These are phyloP conservation scores for Protomyces macrosporus DNA, from an alignment of 1,139 yeast genomes.

Conservation along the genomic window DNA sequence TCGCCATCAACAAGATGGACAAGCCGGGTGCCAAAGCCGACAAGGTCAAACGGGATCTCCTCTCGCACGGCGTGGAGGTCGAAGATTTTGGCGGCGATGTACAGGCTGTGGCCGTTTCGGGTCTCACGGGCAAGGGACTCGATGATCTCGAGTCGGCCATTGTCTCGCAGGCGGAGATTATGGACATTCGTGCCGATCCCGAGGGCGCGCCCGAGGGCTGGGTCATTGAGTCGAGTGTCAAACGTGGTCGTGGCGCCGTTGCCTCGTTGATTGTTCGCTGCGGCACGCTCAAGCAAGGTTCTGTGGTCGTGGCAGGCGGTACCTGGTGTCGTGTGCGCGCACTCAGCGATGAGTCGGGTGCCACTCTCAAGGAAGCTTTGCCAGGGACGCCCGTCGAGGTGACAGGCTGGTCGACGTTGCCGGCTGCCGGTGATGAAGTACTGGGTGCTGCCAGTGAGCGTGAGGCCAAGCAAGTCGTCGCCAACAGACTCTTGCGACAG, in stretches of 20 bases:
- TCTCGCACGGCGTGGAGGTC: slow-evolving; percentile 71
- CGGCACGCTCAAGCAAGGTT: slow-evolving; percentile 69
- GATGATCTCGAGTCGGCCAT: slow-evolving; percentile 86
- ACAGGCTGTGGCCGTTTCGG: slow-evolving; percentile 83
- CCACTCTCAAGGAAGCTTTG: slow-evolving; percentile 57
- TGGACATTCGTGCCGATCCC: slow-evolving; percentile 66
- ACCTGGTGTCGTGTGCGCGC: slow-evolving; percentile 81
- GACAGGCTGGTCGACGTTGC: slow-evolving; percentile 91
- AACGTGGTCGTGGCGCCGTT: slow-evolving; percentile 63
- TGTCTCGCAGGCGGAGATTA: slow-evolving; percentile 72
- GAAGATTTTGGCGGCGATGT: slow-evolving; percentile 96
- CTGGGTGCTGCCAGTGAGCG: slow-evolving; percentile 70
- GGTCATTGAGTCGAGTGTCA: slow-evolving; percentile 78
- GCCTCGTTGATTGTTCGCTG: slow-evolving; percentile 80
- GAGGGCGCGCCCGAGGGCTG: slow-evolving; percentile 65
- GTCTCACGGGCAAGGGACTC: slow-evolving; percentile 79
- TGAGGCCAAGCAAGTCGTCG: slow-evolving; percentile 67
- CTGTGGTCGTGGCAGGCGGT: slow-evolving; percentile 71
- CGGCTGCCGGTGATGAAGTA: slow-evolving; percentile 84
- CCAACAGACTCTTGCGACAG: slow-evolving; percentile 54
- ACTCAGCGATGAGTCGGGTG: slow-evolving; percentile 72
- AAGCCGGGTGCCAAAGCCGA: slow-evolving; percentile 67
- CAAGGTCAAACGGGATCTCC: slow-evolving; percentile 69
- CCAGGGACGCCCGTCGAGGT: slow-evolving; percentile 92
- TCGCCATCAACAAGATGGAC: slow-evolving; percentile 90